These are phyloP conservation scores for Carnegiea gigantea DNA, from an alignment of 179 eudicot genomes.

Conservation along the genomic window DNA sequence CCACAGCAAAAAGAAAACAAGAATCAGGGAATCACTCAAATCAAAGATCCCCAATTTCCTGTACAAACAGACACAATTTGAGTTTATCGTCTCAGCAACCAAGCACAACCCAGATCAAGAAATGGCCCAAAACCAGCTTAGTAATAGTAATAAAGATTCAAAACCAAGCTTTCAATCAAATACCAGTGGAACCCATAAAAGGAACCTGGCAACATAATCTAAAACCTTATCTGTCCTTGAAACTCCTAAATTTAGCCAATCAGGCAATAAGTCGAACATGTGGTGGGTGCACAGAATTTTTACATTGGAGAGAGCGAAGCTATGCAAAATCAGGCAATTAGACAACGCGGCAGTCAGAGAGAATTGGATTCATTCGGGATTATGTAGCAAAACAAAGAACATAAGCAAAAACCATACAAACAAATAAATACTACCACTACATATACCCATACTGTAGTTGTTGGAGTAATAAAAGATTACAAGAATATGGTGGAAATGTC, in stretches of 20 bases:
- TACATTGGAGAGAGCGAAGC: not conserved
- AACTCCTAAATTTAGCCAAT: constrained; percentile 14
- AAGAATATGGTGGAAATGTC: not conserved
- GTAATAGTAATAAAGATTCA: constrained; percentile 17
- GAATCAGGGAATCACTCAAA: constrained; percentile 38
- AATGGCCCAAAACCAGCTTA: constrained; percentile 20
- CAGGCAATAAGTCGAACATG: constrained; percentile 11
- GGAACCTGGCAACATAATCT: constrained; percentile 14
- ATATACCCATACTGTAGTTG: constrained; percentile 11
- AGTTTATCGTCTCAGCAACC: constrained; percentile 29
- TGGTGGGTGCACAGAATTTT: not conserved
- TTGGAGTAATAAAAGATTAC: constrained; percentile 12
- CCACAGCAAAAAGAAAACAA: not conserved
- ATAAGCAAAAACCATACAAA: not conserved
- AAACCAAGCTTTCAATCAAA: constrained; percentile 12
- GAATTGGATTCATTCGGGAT: constrained; percentile 14
- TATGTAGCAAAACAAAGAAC: not conserved
- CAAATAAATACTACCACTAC: constrained; percentile 1
- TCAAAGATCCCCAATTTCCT: constrained; percentile 43
- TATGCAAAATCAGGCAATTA: not conserved
- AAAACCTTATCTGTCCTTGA: constrained; percentile 6
- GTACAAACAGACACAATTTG: constrained; percentile 32
- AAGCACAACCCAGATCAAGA: constrained; percentile 39
- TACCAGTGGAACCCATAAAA: constrained; percentile 7
- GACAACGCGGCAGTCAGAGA: not conserved